Evolutionary conservation across 495 filamentous ascomycete genomes (phyloP), one percentile per base, ranked within the genome.

Genomic region (Penicillium lividum): DNA sequence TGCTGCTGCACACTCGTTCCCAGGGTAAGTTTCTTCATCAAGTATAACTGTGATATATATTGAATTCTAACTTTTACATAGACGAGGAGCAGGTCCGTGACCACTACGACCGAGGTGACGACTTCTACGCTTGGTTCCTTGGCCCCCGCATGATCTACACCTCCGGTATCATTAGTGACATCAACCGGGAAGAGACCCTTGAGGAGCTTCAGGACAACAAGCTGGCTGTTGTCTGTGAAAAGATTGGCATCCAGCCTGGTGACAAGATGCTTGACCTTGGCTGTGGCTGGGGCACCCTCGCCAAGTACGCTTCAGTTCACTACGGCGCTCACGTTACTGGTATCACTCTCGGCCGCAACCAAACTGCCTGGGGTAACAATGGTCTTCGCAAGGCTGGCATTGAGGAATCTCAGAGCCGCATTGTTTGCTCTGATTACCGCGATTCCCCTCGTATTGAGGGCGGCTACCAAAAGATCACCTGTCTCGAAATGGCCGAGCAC

Each of bases 401-500:
- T 57, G 65, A 75, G n/a, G 84, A 87, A 52, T 70, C 72, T 43
- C 86, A 89, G 68, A 85, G 82, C 71, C 74, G 73, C n/a, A 85
- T 89, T 59, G 66, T 85, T 38, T 89, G 86, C 72, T 77, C 80
- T 73, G 86, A 89, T 72, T 89, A 89, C 76, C 85, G 86, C 57
- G 86, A 89, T 66, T 81, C 87, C 65, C 77, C 83, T 31, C 73
- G 80, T n/a, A 78, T 82, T 9, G 64, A 79, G 18, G 84, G 84
- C 51, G 78, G 81, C 8, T 89, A 85, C 71, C 80, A 84, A 67
- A 86, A 87, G 69, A 88, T 89, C 66, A 89, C 86, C 50, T 89
- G 86, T 66, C 77, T 89, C n/a, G 86, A 89, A 69, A 89, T 89
- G 86, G 86, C 85, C n/a, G 86, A 89, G 70, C 86, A 89, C 64